Evolutionary conservation across 2,329 filamentous ascomycete genomes (phyloP).

Genomic region (Elsinoe fawcettii): DNA sequence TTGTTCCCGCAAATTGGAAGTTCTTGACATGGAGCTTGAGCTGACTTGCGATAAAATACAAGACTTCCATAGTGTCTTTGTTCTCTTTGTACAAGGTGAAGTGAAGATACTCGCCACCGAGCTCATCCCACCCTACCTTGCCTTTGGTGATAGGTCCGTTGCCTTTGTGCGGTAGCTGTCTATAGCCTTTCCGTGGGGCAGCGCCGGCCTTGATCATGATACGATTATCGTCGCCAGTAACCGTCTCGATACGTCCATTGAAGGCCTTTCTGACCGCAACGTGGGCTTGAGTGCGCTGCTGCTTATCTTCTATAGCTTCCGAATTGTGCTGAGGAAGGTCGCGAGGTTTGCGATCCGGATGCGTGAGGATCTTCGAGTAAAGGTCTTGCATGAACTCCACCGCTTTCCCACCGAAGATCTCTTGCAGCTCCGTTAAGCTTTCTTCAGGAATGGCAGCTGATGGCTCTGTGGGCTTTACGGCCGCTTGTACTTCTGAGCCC

Average conservation of each 20-base stretch:
- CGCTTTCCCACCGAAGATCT: constrained; percentile 46
- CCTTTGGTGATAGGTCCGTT: constrained; percentile 26
- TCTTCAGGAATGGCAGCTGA: constrained; percentile 28
- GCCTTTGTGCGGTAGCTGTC: constrained; percentile 9
- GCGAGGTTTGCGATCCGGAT: constrained; percentile 48
- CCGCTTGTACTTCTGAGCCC: not conserved
- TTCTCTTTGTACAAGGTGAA: constrained; percentile 96
- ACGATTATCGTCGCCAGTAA: constrained; percentile 62
- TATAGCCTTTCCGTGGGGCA: constrained; percentile 22
- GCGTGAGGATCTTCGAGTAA: constrained; percentile 45
- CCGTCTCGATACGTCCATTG: constrained; percentile 66
- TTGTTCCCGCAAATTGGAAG: constrained; percentile 80
- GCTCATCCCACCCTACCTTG: constrained; percentile 54
- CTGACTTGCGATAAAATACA: constrained; percentile 66
- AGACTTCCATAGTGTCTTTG: constrained; percentile 88
- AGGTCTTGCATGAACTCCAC: constrained; percentile 47
- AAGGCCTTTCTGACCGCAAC: constrained; percentile 69
- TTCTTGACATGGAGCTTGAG: constrained; percentile 61
- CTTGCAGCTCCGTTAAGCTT: constrained; percentile 32
- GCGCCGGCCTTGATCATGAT: constrained; percentile 49
- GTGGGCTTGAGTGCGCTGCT: constrained; percentile 56
- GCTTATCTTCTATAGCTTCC: constrained; percentile 51
- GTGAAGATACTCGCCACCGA: constrained; percentile 74
- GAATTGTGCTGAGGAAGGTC: constrained; percentile 49
- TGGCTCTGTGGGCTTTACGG: constrained; percentile 11